Base-by-base conservation (phyloP, 2,329 filamentous ascomycete genomes). In the Fusarium humuli region DNA sequence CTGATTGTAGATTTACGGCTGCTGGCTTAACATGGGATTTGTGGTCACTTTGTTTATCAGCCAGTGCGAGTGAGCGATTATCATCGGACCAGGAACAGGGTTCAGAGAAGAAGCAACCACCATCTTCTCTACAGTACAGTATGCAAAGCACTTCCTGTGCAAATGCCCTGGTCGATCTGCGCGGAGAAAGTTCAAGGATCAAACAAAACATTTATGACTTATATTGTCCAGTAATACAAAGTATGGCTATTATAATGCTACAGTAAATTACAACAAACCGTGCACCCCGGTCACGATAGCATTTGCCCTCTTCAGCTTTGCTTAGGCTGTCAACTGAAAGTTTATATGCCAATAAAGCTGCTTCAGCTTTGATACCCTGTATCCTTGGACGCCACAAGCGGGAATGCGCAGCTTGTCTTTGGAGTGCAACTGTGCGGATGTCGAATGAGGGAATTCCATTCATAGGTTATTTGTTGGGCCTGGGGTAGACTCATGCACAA, bases 401-500 rank as follows among this genome's bases (percentile, higher is more conserved):
- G 61, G 61, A 65, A 65, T 60, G 53, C 25, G 20, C 44, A 44
- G 20, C 48, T 66, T 61, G 46, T 44, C 32, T 29, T 22, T 41
- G 34, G 30, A 42, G 22, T 48, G 52, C n/a, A 56, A 34, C 27
- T 47, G 42, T 40, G 22, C 18, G 34, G 27, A 16, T 27, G 40
- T 46, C 46, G 16, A 42, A 70, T 42, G 44, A 56, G 45, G 32
- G 42, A 60, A 57, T 44, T 37, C 23, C 34, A 57, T 59, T 56
- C 45, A 64, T 68, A 59, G 65, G 59, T 41, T 68, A 30, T 55
- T 55, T 70, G 47, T 69, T 69, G 59, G 68, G 55, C 16, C 64
- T 55, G 52, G 52, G 64, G 59, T 61, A 61, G 47, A 48, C 59
- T 70, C 59, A 71, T 70, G 68, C 68, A 70, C 68, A 70, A 65